Evolutionary conservation across 768 basidiomycete species (phyloP).

Genomic region (Sarcodon sp.): DNA sequence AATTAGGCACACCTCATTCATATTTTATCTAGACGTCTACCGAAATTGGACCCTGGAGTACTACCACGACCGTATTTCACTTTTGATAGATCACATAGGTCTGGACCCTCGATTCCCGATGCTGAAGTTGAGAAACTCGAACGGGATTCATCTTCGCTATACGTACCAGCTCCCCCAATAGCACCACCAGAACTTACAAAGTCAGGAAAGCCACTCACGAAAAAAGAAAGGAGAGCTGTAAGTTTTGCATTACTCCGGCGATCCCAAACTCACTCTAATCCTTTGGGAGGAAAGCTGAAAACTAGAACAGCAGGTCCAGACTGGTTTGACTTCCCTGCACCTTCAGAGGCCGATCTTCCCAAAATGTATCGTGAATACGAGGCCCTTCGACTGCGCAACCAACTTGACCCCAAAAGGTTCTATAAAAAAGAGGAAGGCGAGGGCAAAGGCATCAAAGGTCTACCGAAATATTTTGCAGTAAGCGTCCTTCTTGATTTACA

Average conservation of each 20-base stretch:
- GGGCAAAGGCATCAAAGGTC: constrained; percentile 69
- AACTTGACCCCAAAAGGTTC: constrained; percentile 87
- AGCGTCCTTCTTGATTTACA: constrained; percentile 14
- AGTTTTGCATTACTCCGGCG: constrained; percentile 9
- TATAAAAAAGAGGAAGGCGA: constrained; percentile 82
- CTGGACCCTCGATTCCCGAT: constrained; percentile 41
- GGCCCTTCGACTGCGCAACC: constrained; percentile 74
- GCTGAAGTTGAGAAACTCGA: constrained; percentile 44
- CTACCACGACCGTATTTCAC: constrained; percentile 57
- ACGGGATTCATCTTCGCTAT: constrained; percentile 33
- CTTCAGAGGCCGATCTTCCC: constrained; percentile 67
- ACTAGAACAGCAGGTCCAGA: constrained; percentile 62
- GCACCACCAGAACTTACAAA: constrained; percentile 48
- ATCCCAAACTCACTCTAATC: constrained; percentile 1
- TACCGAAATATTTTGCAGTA: constrained; percentile 88
- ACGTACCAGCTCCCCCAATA: constrained; percentile 45
- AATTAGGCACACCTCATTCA: constrained; percentile 15
- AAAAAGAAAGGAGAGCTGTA: constrained; percentile 62
- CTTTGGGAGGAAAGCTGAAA: constrained; percentile 41
- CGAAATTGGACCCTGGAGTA: constrained; percentile 49
- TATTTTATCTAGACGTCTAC: constrained; percentile 39
- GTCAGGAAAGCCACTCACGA: constrained; percentile 57
- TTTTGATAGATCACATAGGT: constrained; percentile 28
- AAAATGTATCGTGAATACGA: constrained; percentile 77
- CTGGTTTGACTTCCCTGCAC: constrained; percentile 87